Evolutionary conservation across 2,329 filamentous ascomycete species (phyloP).

Genomic region (Trichoderma atrobrunneum): DNA sequence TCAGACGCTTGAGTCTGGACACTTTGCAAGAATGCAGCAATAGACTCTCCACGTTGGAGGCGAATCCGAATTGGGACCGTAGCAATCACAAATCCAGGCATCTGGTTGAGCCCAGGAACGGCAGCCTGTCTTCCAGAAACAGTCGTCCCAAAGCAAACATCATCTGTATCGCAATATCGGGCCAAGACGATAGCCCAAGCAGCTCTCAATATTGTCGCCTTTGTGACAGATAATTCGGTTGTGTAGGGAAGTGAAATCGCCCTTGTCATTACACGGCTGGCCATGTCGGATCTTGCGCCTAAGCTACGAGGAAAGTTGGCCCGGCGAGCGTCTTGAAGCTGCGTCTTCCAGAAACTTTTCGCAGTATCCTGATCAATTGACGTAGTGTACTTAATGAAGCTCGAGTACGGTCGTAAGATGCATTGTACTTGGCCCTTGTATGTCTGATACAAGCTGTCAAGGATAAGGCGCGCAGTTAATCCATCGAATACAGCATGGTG

Average conservation of each 20-base stretch:
- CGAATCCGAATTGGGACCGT: slow-evolving; percentile 12
- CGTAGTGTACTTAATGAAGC: slow-evolving; percentile 10
- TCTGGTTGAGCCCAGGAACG: background rate
- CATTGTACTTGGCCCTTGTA: background rate
- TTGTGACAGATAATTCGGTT: background rate
- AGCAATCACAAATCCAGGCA: slow-evolving; percentile 7
- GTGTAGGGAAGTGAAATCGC: slow-evolving; percentile 18
- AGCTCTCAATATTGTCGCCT: slow-evolving; percentile 11
- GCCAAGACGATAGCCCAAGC: slow-evolving; percentile 14
- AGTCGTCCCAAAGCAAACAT: slow-evolving; percentile 13
- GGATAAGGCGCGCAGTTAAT: background rate
- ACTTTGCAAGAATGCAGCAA: background rate
- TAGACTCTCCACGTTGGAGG: background rate
- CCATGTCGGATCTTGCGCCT: slow-evolving; percentile 9
- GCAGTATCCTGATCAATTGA: slow-evolving; percentile 1
- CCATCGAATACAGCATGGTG: slow-evolving; percentile 16
- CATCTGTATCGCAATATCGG: slow-evolving; percentile 11
- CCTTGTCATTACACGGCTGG: background rate
- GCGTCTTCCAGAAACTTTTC: slow-evolving; percentile 19
- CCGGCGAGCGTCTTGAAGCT: slow-evolving; percentile 15
- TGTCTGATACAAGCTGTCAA: background rate
- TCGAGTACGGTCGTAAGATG: background rate
- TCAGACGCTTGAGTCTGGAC: slow-evolving; percentile 10
- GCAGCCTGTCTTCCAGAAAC: slow-evolving; percentile 14
- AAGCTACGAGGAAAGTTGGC: background rate